Percentiles rank a stretch among this genome's conserved stretches.
phyloP scores from a whole-genome alignment of 139 green algal species.

The Volvox africanus region DNA sequence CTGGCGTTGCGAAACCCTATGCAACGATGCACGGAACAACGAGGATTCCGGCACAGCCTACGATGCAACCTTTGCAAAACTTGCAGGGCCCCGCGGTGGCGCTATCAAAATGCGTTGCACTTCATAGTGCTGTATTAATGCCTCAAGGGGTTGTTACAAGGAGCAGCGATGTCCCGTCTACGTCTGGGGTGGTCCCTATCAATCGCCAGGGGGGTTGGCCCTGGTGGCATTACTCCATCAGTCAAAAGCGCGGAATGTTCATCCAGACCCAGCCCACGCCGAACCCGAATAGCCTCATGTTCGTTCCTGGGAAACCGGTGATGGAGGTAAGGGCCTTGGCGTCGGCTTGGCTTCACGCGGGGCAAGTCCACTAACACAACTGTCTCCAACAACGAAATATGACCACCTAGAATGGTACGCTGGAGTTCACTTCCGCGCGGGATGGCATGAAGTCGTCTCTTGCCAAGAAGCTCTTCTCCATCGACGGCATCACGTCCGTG shows the following conservation, averaged over 20 bases:
- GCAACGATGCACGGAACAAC: no score
- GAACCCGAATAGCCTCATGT: slow-evolving; percentile 98
- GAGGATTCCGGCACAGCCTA: no score
- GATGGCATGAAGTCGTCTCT: slow-evolving; percentile 92
- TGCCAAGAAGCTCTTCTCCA: slow-evolving; percentile 88
- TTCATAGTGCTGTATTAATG: background rate
- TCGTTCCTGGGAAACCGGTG: slow-evolving; percentile 89
- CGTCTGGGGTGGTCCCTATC: background rate
- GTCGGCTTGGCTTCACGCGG: background rate
- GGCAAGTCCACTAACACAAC: background rate
- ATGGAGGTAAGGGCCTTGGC: slow-evolving; percentile 66
- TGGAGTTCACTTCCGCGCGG: slow-evolving; percentile 86
- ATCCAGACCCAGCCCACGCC: slow-evolving; percentile 97
- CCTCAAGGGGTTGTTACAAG: background rate
- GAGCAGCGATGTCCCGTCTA: background rate
- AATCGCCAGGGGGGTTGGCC: background rate
- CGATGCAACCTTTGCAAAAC: no score
- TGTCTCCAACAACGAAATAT: background rate
- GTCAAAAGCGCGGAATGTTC: slow-evolving; percentile 87
- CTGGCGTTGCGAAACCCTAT: no score
- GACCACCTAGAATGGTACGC: slow-evolving; percentile 63
- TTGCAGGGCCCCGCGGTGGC: background rate
- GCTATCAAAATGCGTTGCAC: background rate
- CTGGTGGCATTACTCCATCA: slow-evolving; percentile 15
- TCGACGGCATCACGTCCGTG: slow-evolving; percentile 91